Conservation (phyloP, 345 rosid genomes). For the Noccaea bulbosa region DNA sequence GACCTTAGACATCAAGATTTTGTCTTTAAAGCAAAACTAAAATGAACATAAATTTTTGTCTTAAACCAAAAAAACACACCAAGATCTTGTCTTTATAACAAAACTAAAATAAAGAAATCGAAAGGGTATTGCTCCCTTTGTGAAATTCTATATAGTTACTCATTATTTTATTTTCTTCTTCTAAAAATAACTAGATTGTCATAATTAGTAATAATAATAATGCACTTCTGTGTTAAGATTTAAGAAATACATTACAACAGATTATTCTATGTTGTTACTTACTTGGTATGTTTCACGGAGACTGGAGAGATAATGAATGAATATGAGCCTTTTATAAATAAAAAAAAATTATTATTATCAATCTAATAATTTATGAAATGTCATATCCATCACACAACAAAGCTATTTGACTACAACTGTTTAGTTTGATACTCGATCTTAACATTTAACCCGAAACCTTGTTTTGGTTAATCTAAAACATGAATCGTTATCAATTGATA, state of each 20-base stretch:
- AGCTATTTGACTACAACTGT: background rate
- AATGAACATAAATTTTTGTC: background rate
- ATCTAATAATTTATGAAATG: background rate
- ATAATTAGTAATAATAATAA: background rate
- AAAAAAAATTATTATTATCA: no score
- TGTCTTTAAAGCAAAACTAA: constrained; percentile 26
- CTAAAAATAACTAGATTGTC: background rate
- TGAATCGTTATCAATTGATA: constrained; percentile 7
- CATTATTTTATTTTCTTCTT: background rate
- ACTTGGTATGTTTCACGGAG: background rate
- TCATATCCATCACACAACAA: background rate
- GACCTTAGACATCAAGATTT: constrained; percentile 36
- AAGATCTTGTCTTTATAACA: constrained; percentile 33
- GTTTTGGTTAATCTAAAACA: constrained; percentile 9
- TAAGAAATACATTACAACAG: background rate
- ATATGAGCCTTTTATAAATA: no score
- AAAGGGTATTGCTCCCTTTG: constrained; percentile 16
- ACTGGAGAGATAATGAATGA: background rate
- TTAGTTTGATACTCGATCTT: background rate
- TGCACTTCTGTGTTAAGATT: background rate
- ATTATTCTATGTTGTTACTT: background rate
- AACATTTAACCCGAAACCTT: constrained; percentile 14
- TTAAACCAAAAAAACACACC: background rate
- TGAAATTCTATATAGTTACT: constrained; percentile 36
- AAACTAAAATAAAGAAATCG: constrained; percentile 7